phyloP scores from a whole-genome alignment of 2,329 filamentous ascomycete genomes.

The Alternaria atra region DNA sequence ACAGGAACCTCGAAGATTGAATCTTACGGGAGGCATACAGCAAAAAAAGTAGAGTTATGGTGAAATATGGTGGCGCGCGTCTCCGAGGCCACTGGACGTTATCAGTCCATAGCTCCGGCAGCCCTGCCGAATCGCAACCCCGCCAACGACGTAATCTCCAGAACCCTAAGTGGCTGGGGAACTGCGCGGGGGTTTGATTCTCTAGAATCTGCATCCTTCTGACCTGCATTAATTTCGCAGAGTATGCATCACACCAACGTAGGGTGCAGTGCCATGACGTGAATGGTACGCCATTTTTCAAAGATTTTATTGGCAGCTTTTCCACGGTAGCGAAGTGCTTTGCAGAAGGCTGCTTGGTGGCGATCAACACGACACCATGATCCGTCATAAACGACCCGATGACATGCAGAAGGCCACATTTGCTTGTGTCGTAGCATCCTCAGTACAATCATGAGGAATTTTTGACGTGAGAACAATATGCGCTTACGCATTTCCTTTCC shows the following conservation, averaged over 20 bases:
- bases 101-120: conserved; percentile 12
- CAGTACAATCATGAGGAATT: not conserved
- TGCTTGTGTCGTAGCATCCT: not conserved
- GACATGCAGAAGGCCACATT: not conserved
- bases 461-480: not conserved
- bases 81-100: conserved; percentile 15
- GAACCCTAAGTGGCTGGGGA: conserved; percentile 13
- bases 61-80: conserved; percentile 6
- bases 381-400: not conserved
- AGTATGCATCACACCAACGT: not conserved
- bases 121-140: conserved; percentile 15
- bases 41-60: not conserved
- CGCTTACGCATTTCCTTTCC: not conserved
- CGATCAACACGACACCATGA: not conserved
- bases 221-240: conserved; percentile 12
- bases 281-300: not conserved
- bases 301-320: not conserved
- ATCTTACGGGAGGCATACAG: conserved; percentile 44
- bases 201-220: conserved; percentile 5
- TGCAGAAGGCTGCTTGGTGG: not conserved
- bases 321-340: not conserved
- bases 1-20: conserved; percentile 40
- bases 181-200: not conserved
- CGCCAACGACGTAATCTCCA: conserved; percentile 25
- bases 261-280: not conserved